phyloP scores from a whole-genome alignment of 768 basidiomycete genomes.

The Boletus vinaceobasis region DNA sequence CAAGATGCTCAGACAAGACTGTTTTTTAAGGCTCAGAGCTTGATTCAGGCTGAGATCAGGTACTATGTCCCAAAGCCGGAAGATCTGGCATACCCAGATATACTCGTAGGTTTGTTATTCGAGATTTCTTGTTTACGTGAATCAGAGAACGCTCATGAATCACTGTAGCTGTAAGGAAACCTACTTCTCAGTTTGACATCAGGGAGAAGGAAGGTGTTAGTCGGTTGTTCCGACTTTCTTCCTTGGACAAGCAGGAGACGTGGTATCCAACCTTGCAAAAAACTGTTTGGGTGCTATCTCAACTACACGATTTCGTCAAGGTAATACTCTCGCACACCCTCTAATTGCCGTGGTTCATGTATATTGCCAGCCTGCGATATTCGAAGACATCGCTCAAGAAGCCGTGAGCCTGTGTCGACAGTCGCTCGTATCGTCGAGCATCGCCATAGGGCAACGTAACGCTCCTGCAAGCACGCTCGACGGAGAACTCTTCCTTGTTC shows the following conservation, averaged over 20 bases:
- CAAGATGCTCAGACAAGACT: slow-evolving; percentile 95
- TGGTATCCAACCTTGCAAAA: slow-evolving; percentile 92
- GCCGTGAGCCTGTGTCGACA: slow-evolving; percentile 78
- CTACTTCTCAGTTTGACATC: slow-evolving; percentile 41
- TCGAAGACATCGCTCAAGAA: slow-evolving; percentile 95
- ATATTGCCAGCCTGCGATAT: slow-evolving; percentile 77
- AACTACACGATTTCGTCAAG: slow-evolving; percentile 90
- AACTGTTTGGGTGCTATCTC: slow-evolving; percentile 88
- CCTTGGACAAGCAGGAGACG: slow-evolving; percentile 70
- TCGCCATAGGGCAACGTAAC: slow-evolving; percentile 54
- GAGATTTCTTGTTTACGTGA: background rate
- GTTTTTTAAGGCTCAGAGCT: slow-evolving; percentile 93
- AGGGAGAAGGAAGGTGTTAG: slow-evolving; percentile 69
- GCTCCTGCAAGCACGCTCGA: slow-evolving; percentile 52
- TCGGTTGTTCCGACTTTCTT: slow-evolving; percentile 66
- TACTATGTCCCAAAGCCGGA: slow-evolving; percentile 74
- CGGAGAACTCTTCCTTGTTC: slow-evolving; percentile 81
- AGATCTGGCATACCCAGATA: slow-evolving; percentile 86
- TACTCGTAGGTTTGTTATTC: slow-evolving; percentile 58
- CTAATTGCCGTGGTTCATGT: background rate
- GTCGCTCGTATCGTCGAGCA: slow-evolving; percentile 72
- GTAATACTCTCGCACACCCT: slow-evolving; percentile 39
- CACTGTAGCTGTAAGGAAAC: slow-evolving; percentile 44
- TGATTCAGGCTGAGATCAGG: slow-evolving; percentile 85
- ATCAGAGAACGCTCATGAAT: slow-evolving; percentile 3